Percentiles rank a stretch among this genome's conserved stretches.
Evolutionary conservation across 176 grass and related monocot genomes (phyloP).

Genomic region (Typha latifolia): DNA sequence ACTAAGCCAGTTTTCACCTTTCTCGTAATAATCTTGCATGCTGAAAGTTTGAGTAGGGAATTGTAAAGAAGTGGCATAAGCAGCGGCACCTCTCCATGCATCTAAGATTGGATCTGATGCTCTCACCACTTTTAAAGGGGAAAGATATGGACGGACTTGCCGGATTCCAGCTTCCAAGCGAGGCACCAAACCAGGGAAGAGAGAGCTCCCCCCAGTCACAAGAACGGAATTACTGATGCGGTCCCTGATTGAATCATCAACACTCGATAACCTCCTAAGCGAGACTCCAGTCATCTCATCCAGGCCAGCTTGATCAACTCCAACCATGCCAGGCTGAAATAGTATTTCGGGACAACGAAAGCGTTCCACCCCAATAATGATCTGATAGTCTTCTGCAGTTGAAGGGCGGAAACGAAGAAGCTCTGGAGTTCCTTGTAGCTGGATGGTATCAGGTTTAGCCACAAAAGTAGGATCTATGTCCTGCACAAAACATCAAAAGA

Average conservation of each 20-base stretch:
- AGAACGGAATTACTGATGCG: slow-evolving; percentile 71
- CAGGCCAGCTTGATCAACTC: slow-evolving; percentile 68
- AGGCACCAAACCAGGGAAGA: slow-evolving; percentile 69
- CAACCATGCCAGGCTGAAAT: slow-evolving; percentile 79
- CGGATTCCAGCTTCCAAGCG: slow-evolving; percentile 69
- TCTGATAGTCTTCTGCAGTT: slow-evolving; percentile 66
- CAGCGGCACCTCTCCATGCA: slow-evolving; percentile 73
- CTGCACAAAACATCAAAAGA: slow-evolving; percentile 29
- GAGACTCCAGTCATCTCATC: slow-evolving; percentile 81
- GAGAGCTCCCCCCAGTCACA: slow-evolving; percentile 64
- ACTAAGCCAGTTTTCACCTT: slow-evolving; percentile 64
- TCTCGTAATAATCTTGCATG: slow-evolving; percentile 76
- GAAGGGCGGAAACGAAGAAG: slow-evolving; percentile 33
- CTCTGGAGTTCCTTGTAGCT: slow-evolving; percentile 31
- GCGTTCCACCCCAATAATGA: slow-evolving; percentile 60
- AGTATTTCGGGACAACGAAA: slow-evolving; percentile 79
- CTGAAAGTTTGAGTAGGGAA: slow-evolving; percentile 64
- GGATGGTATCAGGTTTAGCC: slow-evolving; percentile 34
- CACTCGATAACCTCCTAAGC: slow-evolving; percentile 44
- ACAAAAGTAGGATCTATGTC: slow-evolving; percentile 86
- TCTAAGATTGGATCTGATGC: slow-evolving; percentile 60
- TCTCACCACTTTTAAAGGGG: slow-evolving; percentile 55
- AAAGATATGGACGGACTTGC: slow-evolving; percentile 58
- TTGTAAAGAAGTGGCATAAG: slow-evolving; percentile 42
- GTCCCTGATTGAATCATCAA: slow-evolving; percentile 51